A percentile compares a stretch with the other conserved stretches of the same genome.
Conservation (phyloP, 2,329 filamentous ascomycete genomes). For the Neonectria ditissima region DNA sequence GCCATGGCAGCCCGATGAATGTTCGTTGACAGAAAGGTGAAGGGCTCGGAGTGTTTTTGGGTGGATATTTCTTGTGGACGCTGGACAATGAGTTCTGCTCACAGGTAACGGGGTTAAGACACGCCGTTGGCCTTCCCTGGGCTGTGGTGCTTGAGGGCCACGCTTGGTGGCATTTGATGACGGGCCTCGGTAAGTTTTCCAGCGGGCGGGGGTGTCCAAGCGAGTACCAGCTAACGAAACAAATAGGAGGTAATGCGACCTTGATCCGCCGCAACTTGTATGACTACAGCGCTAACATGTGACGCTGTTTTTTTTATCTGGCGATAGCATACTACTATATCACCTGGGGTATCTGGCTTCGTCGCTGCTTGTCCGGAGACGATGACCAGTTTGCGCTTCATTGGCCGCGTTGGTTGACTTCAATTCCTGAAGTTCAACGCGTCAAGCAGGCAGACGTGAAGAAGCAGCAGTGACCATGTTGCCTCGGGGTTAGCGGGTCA, state of each 20-base stretch:
- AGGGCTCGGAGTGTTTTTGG: constrained; percentile 73
- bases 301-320: background rate
- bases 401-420: constrained; percentile 74
- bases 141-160: constrained; percentile 74
- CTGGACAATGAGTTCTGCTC: constrained; percentile 83
- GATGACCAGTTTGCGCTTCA: constrained; percentile 78
- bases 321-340: constrained; percentile 82
- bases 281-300: constrained; percentile 29
- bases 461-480: constrained; percentile 28
- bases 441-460: constrained; percentile 44
- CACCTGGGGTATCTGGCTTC: constrained; percentile 84
- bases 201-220: background rate
- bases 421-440: constrained; percentile 61
- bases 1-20: background rate
- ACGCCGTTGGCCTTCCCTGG: constrained; percentile 80
- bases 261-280: background rate
- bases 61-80: constrained; percentile 82
- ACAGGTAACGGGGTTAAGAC: constrained; percentile 73
- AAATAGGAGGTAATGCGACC: constrained; percentile 35
- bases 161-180: constrained; percentile 80
- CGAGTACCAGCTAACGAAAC: constrained; percentile 13
- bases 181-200: constrained; percentile 70
- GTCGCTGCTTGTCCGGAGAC: constrained; percentile 78
- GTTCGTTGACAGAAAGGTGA: background rate
- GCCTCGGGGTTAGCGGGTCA: background rate